A percentile compares a stretch with the other conserved stretches of the same genome.
Evolutionary conservation across 352 stramenopile species (phyloP).

Genomic region (Pythium oligandrum): DNA sequence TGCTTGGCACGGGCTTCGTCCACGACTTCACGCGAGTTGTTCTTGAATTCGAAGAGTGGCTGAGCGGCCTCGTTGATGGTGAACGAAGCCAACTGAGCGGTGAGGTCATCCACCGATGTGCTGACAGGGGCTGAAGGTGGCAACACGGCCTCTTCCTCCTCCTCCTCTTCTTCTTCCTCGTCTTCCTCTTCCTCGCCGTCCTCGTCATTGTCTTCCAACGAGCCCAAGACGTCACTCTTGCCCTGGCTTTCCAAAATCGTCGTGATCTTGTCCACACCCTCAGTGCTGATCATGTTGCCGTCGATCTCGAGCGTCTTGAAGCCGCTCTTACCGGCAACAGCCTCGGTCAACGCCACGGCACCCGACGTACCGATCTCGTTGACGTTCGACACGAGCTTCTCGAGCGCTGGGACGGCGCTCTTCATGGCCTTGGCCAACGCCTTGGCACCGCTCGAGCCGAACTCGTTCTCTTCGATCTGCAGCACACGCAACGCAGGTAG

Average conservation of each 20-base stretch:
- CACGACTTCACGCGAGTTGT: constrained; percentile 64
- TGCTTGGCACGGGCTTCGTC: constrained; percentile 45
- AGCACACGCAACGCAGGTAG: constrained; percentile 71
- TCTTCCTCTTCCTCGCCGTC: constrained; percentile 63
- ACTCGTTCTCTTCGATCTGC: constrained; percentile 92
- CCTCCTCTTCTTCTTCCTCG: constrained; percentile 39
- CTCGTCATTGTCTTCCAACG: constrained; percentile 81
- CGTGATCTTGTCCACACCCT: constrained; percentile 53
- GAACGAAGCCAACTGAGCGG: constrained; percentile 41
- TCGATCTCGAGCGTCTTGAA: constrained; percentile 69
- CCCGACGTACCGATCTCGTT: constrained; percentile 89
- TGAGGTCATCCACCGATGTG: constrained; percentile 38
- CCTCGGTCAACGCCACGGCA: constrained; percentile 71
- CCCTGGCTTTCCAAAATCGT: constrained; percentile 38
- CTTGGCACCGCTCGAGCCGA: constrained; percentile 81
- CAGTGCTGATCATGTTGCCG: constrained; percentile 74
- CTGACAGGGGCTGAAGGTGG: constrained; percentile 14
- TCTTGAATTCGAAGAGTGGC: constrained; percentile 51
- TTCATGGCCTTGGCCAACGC: constrained; percentile 67
- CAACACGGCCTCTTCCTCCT: constrained; percentile 22
- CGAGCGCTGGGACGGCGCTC: constrained; percentile 37
- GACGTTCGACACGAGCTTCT: constrained; percentile 82
- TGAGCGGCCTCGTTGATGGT: constrained; percentile 23
- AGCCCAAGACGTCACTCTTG: constrained; percentile 59
- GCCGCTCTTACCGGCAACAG: constrained; percentile 44